phyloP scores from a whole-genome alignment of 106 monocot species.

The Agapanthus africanus region DNA sequence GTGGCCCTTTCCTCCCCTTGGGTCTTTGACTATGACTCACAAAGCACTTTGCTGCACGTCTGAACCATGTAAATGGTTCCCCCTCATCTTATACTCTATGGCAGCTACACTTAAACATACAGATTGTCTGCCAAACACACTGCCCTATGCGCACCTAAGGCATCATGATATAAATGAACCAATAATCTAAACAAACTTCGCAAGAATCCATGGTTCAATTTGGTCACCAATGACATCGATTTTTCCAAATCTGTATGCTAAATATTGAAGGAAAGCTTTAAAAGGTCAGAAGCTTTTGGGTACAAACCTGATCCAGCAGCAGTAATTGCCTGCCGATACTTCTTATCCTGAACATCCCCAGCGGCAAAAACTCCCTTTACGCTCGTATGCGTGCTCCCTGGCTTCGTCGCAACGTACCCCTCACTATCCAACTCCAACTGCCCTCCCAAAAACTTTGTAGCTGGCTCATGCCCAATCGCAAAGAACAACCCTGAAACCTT shows the following conservation, averaged over 20 bases:
- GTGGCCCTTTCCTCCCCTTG: no score
- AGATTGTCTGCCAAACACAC: no score
- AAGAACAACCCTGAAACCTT: slow-evolving; percentile 81
- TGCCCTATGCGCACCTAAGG: no score
- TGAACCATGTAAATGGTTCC: no score
- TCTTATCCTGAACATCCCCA: slow-evolving; percentile 97
- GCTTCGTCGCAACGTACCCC: slow-evolving; percentile 85
- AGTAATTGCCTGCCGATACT: slow-evolving; percentile 89
- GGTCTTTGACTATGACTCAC: no score
- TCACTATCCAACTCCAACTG: slow-evolving; percentile 84
- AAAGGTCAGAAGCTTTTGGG: neutral
- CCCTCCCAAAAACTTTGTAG: slow-evolving; percentile 75
- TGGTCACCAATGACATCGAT: neutral
- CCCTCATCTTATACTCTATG: no score
- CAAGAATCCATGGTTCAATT: neutral
- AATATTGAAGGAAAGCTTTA: neutral
- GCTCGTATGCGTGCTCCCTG: slow-evolving; percentile 73
- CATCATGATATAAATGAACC: neutral
- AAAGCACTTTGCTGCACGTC: no score
- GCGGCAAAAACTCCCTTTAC: slow-evolving; percentile 95
- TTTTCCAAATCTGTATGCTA: neutral
- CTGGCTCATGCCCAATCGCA: slow-evolving; percentile 94
- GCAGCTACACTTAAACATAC: no score
- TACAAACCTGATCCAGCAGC: slow-evolving; percentile 96
- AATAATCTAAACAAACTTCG: neutral